Percentiles rank a stretch among this genome's conserved stretches.
These are phyloP conservation scores for Lanmaoa rubissima DNA, from an alignment of 768 basidiomycete genomes.

Conservation along the genomic window DNA sequence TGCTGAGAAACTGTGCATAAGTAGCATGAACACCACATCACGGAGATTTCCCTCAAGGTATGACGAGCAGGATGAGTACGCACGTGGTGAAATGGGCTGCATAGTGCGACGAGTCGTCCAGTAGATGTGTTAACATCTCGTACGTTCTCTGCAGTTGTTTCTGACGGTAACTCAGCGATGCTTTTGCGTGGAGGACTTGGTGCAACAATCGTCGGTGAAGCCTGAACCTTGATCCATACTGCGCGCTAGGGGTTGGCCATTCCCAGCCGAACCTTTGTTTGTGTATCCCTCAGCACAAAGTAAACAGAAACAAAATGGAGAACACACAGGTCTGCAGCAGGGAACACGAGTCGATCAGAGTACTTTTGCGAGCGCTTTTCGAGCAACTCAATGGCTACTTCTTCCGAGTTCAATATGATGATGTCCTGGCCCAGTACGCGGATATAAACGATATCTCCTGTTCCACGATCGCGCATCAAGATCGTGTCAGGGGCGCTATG, in stretches of 20 bases:
- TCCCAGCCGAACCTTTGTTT: slow-evolving; percentile 21
- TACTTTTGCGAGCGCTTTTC: slow-evolving; percentile 54
- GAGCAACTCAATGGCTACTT: slow-evolving; percentile 46
- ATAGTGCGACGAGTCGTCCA: slow-evolving; percentile 10
- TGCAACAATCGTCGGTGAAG: slow-evolving; percentile 22
- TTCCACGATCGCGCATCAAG: neutral
- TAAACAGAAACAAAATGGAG: neutral
- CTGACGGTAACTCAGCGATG: slow-evolving; percentile 11
- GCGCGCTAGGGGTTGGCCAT: slow-evolving; percentile 10
- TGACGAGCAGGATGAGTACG: neutral
- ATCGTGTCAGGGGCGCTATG: neutral
- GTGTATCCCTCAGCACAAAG: neutral
- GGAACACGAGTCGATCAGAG: slow-evolving; percentile 30
- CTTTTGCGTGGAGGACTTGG: slow-evolving; percentile 15
- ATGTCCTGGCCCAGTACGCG: slow-evolving; percentile 43
- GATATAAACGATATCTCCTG: slow-evolving; percentile 7
- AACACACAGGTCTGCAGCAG: slow-evolving; percentile 7
- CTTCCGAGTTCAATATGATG: slow-evolving; percentile 48
- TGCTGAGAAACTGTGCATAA: neutral
- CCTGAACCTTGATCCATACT: slow-evolving; percentile 24
- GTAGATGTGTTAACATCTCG: slow-evolving; percentile 4
- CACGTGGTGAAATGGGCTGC: slow-evolving; percentile 12
- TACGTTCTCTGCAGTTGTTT: slow-evolving; percentile 14
- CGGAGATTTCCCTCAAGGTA: neutral
- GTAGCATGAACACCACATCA: neutral